Conservation (phyloP, 208 protist species). For the Crithidia acanthocephali region DNA sequence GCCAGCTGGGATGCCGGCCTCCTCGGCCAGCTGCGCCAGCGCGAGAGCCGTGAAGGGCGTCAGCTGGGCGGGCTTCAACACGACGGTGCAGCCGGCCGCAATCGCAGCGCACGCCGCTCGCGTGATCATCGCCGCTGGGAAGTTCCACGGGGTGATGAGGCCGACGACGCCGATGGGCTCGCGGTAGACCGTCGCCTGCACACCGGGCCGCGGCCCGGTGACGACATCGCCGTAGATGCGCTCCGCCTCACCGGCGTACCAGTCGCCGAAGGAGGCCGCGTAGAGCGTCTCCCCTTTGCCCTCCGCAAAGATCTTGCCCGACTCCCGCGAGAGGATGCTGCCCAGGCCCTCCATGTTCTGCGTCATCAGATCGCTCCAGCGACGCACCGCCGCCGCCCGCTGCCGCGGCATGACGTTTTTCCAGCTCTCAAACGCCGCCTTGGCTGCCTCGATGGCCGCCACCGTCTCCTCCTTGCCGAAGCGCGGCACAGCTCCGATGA, state of each 20-base stretch:
- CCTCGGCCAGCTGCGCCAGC: conserved; percentile 71
- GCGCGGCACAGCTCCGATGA: conserved; percentile 65
- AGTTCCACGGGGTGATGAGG: conserved; percentile 95
- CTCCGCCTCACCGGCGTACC: conserved; percentile 88
- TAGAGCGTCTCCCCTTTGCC: conserved; percentile 76
- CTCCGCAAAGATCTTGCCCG: conserved; percentile 79
- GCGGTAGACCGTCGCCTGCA: conserved; percentile 70
- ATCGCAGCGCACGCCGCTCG: conserved; percentile 84
- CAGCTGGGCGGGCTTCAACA: conserved; percentile 88
- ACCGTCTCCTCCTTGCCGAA: conserved; percentile 52
- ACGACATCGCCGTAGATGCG: conserved; percentile 85
- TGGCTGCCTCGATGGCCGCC: conserved; percentile 64
- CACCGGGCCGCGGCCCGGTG: conserved; percentile 42
- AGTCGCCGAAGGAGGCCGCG: conserved; percentile 74
- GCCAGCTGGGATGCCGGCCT: conserved; percentile 75
- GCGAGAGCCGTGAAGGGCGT: conserved; percentile 82
- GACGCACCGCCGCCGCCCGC: conserved; percentile 64
- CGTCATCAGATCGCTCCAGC: conserved; percentile 71
- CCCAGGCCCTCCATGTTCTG: conserved; percentile 51
- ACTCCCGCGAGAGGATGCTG: conserved; percentile 77
- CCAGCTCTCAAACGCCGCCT: conserved; percentile 70
- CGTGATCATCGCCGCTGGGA: conserved; percentile 87
- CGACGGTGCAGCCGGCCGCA: conserved; percentile 89
- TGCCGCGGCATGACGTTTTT: conserved; percentile 58
- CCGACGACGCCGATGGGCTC: conserved; percentile 88